These are phyloP conservation scores for Sherardia arvensis DNA, from an alignment of 257 asterid species.

Conservation along the genomic window DNA sequence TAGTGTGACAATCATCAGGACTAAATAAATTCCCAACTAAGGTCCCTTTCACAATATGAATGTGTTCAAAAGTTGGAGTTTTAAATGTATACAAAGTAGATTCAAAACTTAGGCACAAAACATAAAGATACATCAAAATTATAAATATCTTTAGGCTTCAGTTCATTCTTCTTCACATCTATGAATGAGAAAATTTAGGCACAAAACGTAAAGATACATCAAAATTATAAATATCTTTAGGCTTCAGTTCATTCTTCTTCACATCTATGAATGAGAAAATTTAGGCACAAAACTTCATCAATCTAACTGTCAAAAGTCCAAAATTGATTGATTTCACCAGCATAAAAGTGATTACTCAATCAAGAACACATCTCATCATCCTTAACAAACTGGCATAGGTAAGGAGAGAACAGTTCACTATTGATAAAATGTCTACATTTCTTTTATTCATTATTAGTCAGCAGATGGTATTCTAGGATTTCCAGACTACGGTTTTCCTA, in stretches of 20 bases:
- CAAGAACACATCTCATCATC: too few relatives aligned
- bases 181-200: too few relatives aligned
- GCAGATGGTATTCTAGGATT: background rate
- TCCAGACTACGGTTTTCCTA: background rate
- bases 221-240: background rate
- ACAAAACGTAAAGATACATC: background rate
- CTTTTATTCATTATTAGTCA: background rate
- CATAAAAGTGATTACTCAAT: too few relatives aligned
- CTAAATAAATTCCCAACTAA: background rate
- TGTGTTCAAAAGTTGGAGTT: background rate
- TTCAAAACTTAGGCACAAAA: background rate
- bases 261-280: background rate
- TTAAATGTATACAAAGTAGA: background rate
- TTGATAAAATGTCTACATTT: background rate
- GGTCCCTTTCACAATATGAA: background rate
- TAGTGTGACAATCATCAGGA: background rate
- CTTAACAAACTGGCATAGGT: too few relatives aligned
- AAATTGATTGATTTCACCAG: too few relatives aligned
- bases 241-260: background rate
- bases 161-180: background rate
- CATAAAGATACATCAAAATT: background rate
- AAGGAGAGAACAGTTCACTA: too few relatives aligned
- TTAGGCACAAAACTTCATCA: too few relatives aligned
- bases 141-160: background rate
- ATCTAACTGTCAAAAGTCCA: too few relatives aligned